These are phyloP conservation scores for Flaveria brownii DNA, from an alignment of 129 eudicot genomes.

Conservation along the genomic window DNA sequence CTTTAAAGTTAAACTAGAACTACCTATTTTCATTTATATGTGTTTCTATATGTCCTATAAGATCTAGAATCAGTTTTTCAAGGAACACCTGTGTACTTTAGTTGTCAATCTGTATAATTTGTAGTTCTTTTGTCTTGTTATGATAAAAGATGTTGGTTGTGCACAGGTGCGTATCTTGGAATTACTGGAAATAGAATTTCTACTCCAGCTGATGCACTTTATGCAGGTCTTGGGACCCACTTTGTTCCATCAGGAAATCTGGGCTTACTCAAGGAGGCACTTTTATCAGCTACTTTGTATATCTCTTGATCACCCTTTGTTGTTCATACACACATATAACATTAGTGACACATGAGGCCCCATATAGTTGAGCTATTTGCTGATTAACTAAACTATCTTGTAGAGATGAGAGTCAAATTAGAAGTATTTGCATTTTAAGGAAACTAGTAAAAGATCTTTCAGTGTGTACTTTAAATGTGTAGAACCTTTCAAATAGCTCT, in stretches of 20 bases:
- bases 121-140: background rate
- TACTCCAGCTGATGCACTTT: conserved; percentile 89
- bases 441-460: background rate
- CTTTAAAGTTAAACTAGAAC: background rate
- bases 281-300: conserved; percentile 72
- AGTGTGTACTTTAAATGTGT: background rate
- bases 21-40: background rate
- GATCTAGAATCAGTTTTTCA: background rate
- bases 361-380: background rate
- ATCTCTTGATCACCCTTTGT: conserved; percentile 19
- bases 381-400: conserved; percentile 12
- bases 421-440: background rate
- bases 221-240: conserved; percentile 89
- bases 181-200: conserved; percentile 87
- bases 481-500: background rate
- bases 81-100: background rate
- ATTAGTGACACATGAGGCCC: background rate
- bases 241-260: conserved; percentile 74
- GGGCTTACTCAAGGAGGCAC: conserved; percentile 65
- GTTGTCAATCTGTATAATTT: conserved; percentile 1
- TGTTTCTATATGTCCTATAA: background rate
- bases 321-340: background rate
- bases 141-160: conserved; percentile 14
- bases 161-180: conserved; percentile 93
- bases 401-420: background rate